Base-by-base conservation (phyloP, 2,329 filamentous ascomycete genomes). In the Cyclaneusma minus region DNA sequence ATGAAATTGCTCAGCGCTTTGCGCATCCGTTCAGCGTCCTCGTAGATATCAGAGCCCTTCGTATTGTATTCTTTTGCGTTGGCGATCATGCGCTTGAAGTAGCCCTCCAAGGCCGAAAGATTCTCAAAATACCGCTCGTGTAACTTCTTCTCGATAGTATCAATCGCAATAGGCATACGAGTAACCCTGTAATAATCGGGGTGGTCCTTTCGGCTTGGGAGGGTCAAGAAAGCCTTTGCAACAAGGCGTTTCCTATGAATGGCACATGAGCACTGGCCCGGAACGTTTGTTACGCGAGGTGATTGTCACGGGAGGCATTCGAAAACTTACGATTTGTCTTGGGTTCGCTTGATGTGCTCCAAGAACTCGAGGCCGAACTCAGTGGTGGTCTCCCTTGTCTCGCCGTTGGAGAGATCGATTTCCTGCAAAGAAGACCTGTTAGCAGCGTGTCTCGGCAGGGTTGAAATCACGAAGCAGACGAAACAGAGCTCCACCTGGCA, bases 1-100 rank as follows among this genome's bases (percentile, higher is more conserved):
- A 92, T 92, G 49, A 73, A 83, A 43, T 85, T 87, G 48, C 79
- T 85, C 21, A 87, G 63, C 3, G 82, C 75, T 53, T 92, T 93
- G 24, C 84, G 68, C 23, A 93, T 68, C 25, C 82, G 71, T 51
- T 93, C 84, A 6, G 84, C 82, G 54, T 93, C 83, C 22, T 83
- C 76, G 45, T 77, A 87, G 19, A 78, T 62, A 30, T 70, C 56
- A 0, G 80, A 82, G 22, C 64, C 66, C 39, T 76, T 76, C 32
- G 74, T 63, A 43, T 87, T 87, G 53, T 71, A 89, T 28, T 82
- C 73, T 50, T 92, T 92, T 18, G 80, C 81, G 44, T 92, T 93
- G 36, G 71, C 65, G 29, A 92, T 77, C 64, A 93, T 79, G 35
- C 83, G 74, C 57, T 89, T 91, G 45, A 87, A 68, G 47, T 85